These are phyloP conservation scores for Colletotrichum musae DNA, from an alignment of 2,329 filamentous ascomycete species.

Conservation along the genomic window DNA sequence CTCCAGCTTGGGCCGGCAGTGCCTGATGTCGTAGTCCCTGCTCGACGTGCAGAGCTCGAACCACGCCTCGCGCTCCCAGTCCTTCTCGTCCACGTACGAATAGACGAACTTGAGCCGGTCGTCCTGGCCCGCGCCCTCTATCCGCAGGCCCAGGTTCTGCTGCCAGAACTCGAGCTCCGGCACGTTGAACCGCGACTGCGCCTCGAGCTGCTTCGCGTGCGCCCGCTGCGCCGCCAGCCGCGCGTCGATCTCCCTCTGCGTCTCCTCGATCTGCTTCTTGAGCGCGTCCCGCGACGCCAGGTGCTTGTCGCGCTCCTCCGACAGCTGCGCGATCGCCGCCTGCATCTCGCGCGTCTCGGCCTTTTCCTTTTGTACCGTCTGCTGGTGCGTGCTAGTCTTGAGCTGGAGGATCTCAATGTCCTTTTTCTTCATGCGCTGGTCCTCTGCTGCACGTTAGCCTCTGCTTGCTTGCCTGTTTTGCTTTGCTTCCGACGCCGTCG, in stretches of 20 bases:
- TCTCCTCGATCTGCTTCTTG: slow-evolving; percentile 74
- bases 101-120: slow-evolving; percentile 94
- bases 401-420: slow-evolving; percentile 87
- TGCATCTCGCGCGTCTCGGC: slow-evolving; percentile 85
- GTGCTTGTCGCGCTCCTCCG: slow-evolving; percentile 73
- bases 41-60: slow-evolving; percentile 90
- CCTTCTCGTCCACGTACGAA: slow-evolving; percentile 86
- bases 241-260: slow-evolving; percentile 78
- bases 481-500: no score
- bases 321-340: slow-evolving; percentile 70
- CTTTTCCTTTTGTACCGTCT: slow-evolving; percentile 82
- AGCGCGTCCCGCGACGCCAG: slow-evolving; percentile 69
- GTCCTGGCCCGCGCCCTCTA: slow-evolving; percentile 88
- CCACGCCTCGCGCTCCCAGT: slow-evolving; percentile 92
- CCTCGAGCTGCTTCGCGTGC: slow-evolving; percentile 81
- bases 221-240: slow-evolving; percentile 79
- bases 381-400: slow-evolving; percentile 79
- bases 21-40: slow-evolving; percentile 87
- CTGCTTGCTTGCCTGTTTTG: background rate
- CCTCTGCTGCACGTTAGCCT: slow-evolving; percentile 71
- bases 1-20: slow-evolving; percentile 86
- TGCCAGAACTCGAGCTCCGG: slow-evolving; percentile 98
- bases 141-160: slow-evolving; percentile 86
- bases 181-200: slow-evolving; percentile 88
- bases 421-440: slow-evolving; percentile 89